Percentiles rank a stretch among this genome's conserved stretches.
phyloP scores from a whole-genome alignment of 106 monocot genomes.

The Acanthochlamys bracteata region DNA sequence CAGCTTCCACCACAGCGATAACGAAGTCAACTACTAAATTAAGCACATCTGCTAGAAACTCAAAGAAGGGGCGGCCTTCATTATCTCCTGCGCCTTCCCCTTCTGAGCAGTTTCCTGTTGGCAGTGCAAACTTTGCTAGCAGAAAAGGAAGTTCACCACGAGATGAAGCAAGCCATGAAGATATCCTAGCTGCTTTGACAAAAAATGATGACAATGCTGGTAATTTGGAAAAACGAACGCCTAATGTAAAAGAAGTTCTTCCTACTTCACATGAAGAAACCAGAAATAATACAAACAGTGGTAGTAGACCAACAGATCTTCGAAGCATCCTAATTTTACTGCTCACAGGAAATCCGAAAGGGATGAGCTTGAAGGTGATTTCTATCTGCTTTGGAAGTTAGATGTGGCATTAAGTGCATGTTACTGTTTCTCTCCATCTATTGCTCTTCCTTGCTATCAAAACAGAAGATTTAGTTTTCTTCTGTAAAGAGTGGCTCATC shows the following conservation, averaged over 20 bases:
- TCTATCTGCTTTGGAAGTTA: too few species aligned
- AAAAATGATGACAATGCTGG: conserved; percentile 38
- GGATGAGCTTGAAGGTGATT: conserved; percentile 72
- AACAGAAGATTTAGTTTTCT: too few species aligned
- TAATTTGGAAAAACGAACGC: conserved; percentile 43
- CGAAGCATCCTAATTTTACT: conserved; percentile 32
- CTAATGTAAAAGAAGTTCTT: conserved; percentile 11
- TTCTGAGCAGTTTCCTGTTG: conserved; percentile 32
- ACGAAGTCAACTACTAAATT: conserved; percentile 46
- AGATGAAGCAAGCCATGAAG: conserved; percentile 29
- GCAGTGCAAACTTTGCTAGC: conserved; percentile 22
- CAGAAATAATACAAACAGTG: conserved; percentile 7
- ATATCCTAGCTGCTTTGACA: conserved; percentile 21
- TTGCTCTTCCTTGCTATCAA: too few species aligned
- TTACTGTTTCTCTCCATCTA: too few species aligned
- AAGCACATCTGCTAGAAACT: conserved; percentile 23
- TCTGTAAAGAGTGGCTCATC: too few species aligned
- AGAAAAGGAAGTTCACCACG: conserved; percentile 16
- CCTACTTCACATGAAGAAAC: conserved; percentile 12
- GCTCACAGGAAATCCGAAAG: conserved; percentile 65
- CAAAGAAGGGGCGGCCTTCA: conserved; percentile 23
- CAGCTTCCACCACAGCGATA: conserved; percentile 34
- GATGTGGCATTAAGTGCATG: background rate
- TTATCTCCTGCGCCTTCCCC: conserved; percentile 43
- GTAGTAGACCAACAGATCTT: conserved; percentile 39